Evolutionary conservation across 2,329 filamentous ascomycete species (phyloP).

Genomic region (Sarocladium brachiariae): DNA sequence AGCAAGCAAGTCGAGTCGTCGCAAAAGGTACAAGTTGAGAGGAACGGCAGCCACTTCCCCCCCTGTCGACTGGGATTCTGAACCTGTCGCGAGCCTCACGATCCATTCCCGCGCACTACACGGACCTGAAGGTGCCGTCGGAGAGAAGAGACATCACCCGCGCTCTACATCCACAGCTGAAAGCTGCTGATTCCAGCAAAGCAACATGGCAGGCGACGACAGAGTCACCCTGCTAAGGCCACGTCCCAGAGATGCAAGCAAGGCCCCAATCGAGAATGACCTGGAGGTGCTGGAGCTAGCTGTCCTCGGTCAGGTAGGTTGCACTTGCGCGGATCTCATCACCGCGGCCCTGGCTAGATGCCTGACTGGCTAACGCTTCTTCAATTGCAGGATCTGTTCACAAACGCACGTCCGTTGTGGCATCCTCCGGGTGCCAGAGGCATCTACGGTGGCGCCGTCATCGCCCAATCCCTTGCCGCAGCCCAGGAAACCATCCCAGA

Average conservation of each 20-base stretch:
- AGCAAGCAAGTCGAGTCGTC: too few species aligned
- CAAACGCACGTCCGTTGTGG: constrained; percentile 87
- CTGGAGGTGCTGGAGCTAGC: constrained; percentile 76
- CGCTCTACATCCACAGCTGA: too few species aligned
- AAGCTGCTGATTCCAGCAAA: too few species aligned
- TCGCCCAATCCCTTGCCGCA: constrained; percentile 83
- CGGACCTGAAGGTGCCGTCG: too few species aligned
- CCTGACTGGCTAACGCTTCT: neutral
- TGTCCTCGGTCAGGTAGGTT: constrained; percentile 64
- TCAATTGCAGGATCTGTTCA: constrained; percentile 80
- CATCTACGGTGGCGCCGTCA: constrained; percentile 88
- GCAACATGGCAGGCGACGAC: constrained; percentile 17
- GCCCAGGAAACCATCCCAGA: constrained; percentile 79
- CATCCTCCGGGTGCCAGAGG: constrained; percentile 86
- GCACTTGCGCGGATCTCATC: neutral
- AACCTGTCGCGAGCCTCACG: too few species aligned
- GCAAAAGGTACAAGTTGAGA: too few species aligned
- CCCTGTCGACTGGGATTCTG: too few species aligned
- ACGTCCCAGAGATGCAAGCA: constrained; percentile 63
- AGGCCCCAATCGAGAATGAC: constrained; percentile 81
- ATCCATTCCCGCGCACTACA: too few species aligned
- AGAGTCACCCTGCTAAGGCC: constrained; percentile 52
- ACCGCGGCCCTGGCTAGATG: neutral
- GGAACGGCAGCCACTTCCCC: too few species aligned
- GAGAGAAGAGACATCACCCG: too few species aligned